Evolutionary conservation across 345 rosid genomes (phyloP).

Genomic region (Lepidium africanum): DNA sequence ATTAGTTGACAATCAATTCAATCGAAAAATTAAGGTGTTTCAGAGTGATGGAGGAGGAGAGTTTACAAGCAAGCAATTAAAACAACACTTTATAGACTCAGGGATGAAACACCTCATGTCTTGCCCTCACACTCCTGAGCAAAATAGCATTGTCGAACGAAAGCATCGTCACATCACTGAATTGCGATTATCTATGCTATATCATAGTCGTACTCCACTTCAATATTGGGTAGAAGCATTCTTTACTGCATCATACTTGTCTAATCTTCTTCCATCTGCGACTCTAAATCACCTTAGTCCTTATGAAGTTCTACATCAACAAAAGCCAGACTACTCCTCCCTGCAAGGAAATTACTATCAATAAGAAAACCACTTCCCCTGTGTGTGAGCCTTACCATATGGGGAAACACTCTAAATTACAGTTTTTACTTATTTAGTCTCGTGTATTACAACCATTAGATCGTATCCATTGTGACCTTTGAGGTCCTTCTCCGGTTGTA

Average conservation of each 20-base stretch:
- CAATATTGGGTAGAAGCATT: background rate
- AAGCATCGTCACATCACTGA: background rate
- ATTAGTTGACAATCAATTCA: background rate
- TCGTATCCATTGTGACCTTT: background rate
- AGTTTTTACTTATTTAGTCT: background rate
- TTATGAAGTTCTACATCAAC: background rate
- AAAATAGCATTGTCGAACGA: background rate
- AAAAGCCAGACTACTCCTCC: background rate
- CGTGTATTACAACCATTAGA: background rate
- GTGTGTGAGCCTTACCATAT: background rate
- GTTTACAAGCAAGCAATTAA: background rate
- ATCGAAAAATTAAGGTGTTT: background rate
- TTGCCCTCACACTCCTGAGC: background rate
- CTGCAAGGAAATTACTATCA: background rate
- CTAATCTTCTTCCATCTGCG: background rate
- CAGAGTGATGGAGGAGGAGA: background rate
- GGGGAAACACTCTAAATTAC: background rate
- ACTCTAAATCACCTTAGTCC: background rate
- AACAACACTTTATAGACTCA: background rate
- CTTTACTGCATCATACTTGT: background rate
- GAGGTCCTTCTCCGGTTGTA: background rate
- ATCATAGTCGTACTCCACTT: background rate
- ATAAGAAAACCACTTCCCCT: background rate
- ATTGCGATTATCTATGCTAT: background rate
- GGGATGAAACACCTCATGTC: background rate